Conservation (phyloP, 768 basidiomycete species). For the Boletus edulis region DNA sequence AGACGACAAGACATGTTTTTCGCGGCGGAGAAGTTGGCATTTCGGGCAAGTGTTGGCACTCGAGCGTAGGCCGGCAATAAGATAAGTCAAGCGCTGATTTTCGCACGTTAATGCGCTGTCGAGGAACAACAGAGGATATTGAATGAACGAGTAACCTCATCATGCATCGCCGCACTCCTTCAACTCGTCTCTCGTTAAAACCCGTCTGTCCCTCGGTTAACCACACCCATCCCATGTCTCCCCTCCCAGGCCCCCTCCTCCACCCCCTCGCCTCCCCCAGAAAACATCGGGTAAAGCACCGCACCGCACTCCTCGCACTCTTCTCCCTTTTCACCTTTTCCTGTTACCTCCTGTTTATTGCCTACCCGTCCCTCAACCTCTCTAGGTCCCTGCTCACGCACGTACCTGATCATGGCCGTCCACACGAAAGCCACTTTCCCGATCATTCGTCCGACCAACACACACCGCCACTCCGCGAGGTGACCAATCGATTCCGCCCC, state of each 20-base stretch:
- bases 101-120: neutral
- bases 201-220: neutral
- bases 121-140: neutral
- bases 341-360: slow-evolving; percentile 54
- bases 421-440: slow-evolving; percentile 24
- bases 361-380: slow-evolving; percentile 40
- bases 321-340: slow-evolving; percentile 49
- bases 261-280: slow-evolving; percentile 15
- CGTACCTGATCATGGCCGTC: slow-evolving; percentile 10
- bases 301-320: slow-evolving; percentile 55
- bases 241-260: slow-evolving; percentile 33
- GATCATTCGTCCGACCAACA: slow-evolving; percentile 18
- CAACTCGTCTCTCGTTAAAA: slow-evolving; percentile 20
- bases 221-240: slow-evolving; percentile 10
- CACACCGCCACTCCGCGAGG: slow-evolving; percentile 18
- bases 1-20: no score
- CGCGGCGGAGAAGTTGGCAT: no score
- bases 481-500: slow-evolving; percentile 6
- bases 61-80: neutral
- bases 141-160: neutral
- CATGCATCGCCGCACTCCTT: slow-evolving; percentile 31
- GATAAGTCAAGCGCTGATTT: neutral
- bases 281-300: slow-evolving; percentile 44
- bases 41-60: no score
- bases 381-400: slow-evolving; percentile 33